Base-by-base conservation (phyloP, 2,329 filamentous ascomycete species). In the Penicillium sclerotigenum region DNA sequence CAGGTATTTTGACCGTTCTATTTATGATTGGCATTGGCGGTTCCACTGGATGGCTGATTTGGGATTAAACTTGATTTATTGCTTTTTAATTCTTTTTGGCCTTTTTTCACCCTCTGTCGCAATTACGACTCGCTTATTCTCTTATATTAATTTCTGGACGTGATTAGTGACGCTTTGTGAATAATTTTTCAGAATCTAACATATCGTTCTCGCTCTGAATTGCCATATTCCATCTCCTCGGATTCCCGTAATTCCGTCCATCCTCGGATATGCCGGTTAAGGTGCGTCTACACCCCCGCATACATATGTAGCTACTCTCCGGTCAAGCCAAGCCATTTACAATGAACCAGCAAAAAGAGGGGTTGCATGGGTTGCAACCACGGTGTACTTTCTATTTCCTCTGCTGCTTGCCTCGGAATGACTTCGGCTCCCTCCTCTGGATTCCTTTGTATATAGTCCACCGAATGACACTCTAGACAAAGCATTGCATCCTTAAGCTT, bases 1-100 rank as follows among this genome's bases (percentile, higher is more conserved):
- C 77, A 0, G 73, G 72, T 1, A 71, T 79, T 14, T 53, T 79
- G 47, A 79, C 77, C 6, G 66, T 68, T 1, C 29, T 77, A 18
- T 59, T 76, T 61, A 54, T 75, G 43, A 55, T 69, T 14, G 54
- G 63, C 10, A 59, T 78, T 36, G 57, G 74, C 33, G 69, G 71
- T 5, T 70, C 73, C 1, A 62, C 74, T 8, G 61, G 66, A 5
- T 78, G 75, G 75, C 65, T 75, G 31, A 50, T 72, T 20, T 68
- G 65, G 53, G 75, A 73, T 49, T 66, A 61, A 60, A 18, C n/a
- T 34, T 29, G 14, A 24, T 50, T 38, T 37, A 1, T 14, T 54
- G 42, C 24, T n/a, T 16, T 47, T 3, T 3, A 31, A 33, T 14
- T 42, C 5, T 7, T 34, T 26, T n/a, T 16, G 22, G 7, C 9